Base-by-base conservation (phyloP, 2,329 filamentous ascomycete species). In the Leptosphaerulina australis region DNA sequence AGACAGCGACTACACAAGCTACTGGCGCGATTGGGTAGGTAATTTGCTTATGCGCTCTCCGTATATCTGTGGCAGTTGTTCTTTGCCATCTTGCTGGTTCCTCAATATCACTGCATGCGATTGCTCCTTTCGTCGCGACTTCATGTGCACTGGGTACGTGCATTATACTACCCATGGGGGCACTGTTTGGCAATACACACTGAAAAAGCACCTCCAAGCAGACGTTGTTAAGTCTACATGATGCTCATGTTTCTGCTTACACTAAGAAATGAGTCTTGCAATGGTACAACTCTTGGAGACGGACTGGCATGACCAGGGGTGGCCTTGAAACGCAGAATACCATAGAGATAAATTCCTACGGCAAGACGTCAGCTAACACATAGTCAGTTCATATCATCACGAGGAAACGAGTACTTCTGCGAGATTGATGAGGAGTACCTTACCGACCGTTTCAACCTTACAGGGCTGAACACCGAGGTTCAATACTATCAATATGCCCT, bases 351-450 rank as follows among this genome's bases (percentile, higher is more conserved):
- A 12, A 44, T 5, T 7, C 2, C 5, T n/a, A 43, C 18, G 34
- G 33, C 25, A n/a, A 26, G 14, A 29, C 2, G 14, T 10, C 31
- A 10, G 38, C 60, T 66, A 25, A 66, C 45, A 22, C 14, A 12
- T 8, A 4, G 14, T 3, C 51, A 99, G 94, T 99, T 99, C 74
- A 97, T 97, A 67, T 97, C 93, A 4, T 96, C 92, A 5, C 85
- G 94, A 47, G 94, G 94, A 60, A 97, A 99, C 76, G 94, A 99
- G 74, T 99, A 99, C 77, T 99, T 97, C 69, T 99, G 94, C 83
- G 94, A 99, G 73, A 97, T 99, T 67, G 94, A 99, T 75, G 94
- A 99, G 74, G 94, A 99, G 68, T 99, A 99, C 75, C 83, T 99
- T 36, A 97, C 92, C 41, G 94, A 99, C 74, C 87, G 94, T 40